Percentiles rank a stretch among this genome's conserved stretches.
phyloP scores from a whole-genome alignment of 176 grass and related monocot genomes.

The Oryza meyeriana region DNA sequence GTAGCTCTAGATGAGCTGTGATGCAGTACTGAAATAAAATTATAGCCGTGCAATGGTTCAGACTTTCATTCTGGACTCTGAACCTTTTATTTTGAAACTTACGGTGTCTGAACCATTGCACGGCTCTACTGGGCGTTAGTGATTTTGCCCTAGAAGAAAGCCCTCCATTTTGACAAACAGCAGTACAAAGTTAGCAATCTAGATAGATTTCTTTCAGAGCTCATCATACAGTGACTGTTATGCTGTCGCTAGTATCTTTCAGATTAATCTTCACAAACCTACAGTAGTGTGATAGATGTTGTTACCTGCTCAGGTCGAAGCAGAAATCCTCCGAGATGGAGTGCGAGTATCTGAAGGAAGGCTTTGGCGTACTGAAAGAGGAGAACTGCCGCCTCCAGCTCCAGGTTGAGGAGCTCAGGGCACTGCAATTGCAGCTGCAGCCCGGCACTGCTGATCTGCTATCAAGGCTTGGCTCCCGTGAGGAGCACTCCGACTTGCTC shows the following conservation, averaged over 20 bases:
- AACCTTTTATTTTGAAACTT: neutral
- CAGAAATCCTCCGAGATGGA: slow-evolving; percentile 60
- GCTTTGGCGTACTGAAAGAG: neutral
- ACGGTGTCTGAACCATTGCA: neutral
- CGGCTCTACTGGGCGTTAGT: neutral
- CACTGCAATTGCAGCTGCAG: neutral
- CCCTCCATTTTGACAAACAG: neutral
- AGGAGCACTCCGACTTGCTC: neutral
- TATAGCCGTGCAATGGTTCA: neutral
- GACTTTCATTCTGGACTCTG: neutral
- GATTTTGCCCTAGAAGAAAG: neutral
- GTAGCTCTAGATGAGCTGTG: too few species aligned
- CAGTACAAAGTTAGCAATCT: neutral
- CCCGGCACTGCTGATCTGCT: too few species aligned
- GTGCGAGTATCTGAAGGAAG: slow-evolving; percentile 56
- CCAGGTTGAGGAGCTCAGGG: neutral
- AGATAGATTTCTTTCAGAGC: neutral
- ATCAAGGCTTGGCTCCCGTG: neutral
- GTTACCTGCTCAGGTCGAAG: slow-evolving; percentile 44
- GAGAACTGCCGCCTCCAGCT: neutral
- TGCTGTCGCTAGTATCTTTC: neutral
- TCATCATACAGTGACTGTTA: neutral
- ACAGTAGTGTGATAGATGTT: neutral
- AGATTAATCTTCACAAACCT: neutral
- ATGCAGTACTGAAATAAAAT: too few species aligned